Percentiles rank a stretch among this genome's conserved stretches.
These are phyloP conservation scores for Avicennia marina DNA, from an alignment of 257 asterid genomes.

Conservation along the genomic window DNA sequence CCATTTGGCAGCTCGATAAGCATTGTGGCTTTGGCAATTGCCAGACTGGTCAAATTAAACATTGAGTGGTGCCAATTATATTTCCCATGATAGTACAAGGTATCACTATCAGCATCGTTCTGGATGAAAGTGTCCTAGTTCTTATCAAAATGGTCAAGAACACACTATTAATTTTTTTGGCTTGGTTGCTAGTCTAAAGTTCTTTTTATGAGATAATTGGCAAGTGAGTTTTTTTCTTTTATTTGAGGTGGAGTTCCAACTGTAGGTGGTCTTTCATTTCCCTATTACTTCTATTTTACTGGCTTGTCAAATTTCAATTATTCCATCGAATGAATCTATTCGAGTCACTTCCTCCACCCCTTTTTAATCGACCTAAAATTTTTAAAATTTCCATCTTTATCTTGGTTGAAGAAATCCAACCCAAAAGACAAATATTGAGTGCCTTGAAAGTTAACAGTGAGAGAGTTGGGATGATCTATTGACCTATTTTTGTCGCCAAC, in stretches of 20 bases:
- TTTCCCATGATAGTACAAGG: background rate
- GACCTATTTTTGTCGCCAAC: background rate
- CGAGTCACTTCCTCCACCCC: background rate
- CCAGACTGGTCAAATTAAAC: slow-evolving; percentile 23
- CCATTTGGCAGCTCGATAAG: slow-evolving; percentile 18
- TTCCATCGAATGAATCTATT: too few species aligned
- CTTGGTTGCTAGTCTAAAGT: background rate
- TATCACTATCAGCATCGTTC: slow-evolving; percentile 20
- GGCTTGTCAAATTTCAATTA: too few species aligned
- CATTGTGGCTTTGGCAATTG: slow-evolving; percentile 1
- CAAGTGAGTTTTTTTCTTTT: background rate
- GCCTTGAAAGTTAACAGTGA: background rate
- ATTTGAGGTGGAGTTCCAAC: background rate
- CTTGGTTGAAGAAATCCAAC: background rate
- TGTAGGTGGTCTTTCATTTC: background rate
- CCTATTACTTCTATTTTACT: background rate
- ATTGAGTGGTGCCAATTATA: slow-evolving; percentile 16
- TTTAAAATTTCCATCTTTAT: background rate
- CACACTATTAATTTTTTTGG: background rate
- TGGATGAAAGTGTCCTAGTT: slow-evolving; percentile 23
- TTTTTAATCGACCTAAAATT: background rate
- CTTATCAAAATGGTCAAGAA: slow-evolving; percentile 23
- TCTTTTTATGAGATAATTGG: background rate
- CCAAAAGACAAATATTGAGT: background rate
- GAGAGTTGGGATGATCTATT: background rate